Base-by-base conservation (phyloP, 495 filamentous ascomycete species). In the Neurospora cerealis region DNA sequence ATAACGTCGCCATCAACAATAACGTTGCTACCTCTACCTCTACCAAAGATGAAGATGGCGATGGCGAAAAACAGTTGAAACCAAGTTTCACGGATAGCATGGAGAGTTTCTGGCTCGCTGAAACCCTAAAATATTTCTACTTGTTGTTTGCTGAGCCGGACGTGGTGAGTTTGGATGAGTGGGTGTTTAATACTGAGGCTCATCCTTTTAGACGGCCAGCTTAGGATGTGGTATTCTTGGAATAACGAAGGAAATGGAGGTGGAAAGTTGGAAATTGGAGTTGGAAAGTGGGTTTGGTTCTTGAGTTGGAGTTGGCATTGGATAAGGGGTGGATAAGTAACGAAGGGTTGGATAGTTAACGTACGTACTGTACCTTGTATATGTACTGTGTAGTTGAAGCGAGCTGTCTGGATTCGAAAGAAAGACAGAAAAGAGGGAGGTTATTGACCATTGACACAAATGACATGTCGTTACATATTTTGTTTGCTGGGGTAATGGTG, bases 61-160 rank as follows among this genome's bases (percentile, higher is more conserved):
- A 60, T 5, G 48, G 11, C 4, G 48, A 60, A 32, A 62, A 62
- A 13, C 11, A 17, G 4, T 3, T 6, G 54, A 5, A 13, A 34
- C 69, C 21, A 75, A 32, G 34, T 4, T 75, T 79, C 71, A 76
- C 82, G 71, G 84, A 89, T 73, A 83, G 83, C 78, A 89, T 89
- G 87, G 88, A 89, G 79, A 89, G 86, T 78, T 91, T 91, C 76
- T 91, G 89, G 86, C 79, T 88, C 71, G 91, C 93, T 7, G 93
- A 97, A 82, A 96, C 94, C 21, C 83, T 97, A 74, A 99, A 98
- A 79, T 98, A 98, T 79, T 96, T 97, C 74, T 98, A 96, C 76
- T 80, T 98, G 74, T 86, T 97, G 73, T 99, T 94, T 81, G 91
- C 88, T 28, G 89, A 91, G 72, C 91, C 91, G 21, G 86, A 85